These are phyloP conservation scores for Rutstroemia sp. DNA, from an alignment of 2,329 filamentous ascomycete genomes.

Conservation along the genomic window DNA sequence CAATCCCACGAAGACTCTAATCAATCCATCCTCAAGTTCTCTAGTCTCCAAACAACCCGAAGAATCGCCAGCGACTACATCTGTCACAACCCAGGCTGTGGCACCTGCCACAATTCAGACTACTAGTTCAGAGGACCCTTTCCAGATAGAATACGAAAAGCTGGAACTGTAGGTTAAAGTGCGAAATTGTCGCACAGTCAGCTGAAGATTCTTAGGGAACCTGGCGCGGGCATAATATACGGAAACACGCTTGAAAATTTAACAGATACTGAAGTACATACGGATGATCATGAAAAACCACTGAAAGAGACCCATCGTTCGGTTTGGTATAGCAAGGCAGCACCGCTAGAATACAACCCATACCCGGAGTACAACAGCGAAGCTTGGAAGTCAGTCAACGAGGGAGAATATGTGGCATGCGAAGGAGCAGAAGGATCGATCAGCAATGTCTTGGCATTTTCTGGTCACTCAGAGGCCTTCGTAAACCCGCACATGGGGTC, in stretches of 20 bases:
- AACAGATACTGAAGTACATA: conserved; percentile 29
- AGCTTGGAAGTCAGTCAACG: conserved; percentile 48
- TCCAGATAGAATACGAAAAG: conserved; percentile 15
- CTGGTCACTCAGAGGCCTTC: conserved; percentile 50
- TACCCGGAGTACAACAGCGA: conserved; percentile 63
- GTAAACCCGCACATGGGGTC: conserved; percentile 56
- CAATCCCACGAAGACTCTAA: not conserved
- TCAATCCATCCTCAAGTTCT: not conserved
- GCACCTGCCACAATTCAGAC: not conserved
- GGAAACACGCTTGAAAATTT: conserved; percentile 47
- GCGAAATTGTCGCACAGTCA: conserved; percentile 10
- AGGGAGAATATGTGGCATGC: conserved; percentile 56
- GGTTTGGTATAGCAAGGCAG: conserved; percentile 38
- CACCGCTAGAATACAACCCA: conserved; percentile 56
- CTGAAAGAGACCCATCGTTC: conserved; percentile 28
- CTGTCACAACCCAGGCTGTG: not conserved
- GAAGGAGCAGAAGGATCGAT: conserved; percentile 45
- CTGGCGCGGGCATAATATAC: conserved; percentile 46
- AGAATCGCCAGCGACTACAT: not conserved
- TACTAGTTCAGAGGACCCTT: conserved; percentile 8
- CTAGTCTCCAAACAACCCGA: not conserved
- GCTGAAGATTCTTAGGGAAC: conserved; percentile 30
- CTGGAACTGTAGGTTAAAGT: conserved; percentile 14
- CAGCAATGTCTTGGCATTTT: conserved; percentile 58
- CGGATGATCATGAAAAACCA: conserved; percentile 27